Base-by-base conservation (phyloP, 345 rosid species). In the Eucalyptus regnans region DNA sequence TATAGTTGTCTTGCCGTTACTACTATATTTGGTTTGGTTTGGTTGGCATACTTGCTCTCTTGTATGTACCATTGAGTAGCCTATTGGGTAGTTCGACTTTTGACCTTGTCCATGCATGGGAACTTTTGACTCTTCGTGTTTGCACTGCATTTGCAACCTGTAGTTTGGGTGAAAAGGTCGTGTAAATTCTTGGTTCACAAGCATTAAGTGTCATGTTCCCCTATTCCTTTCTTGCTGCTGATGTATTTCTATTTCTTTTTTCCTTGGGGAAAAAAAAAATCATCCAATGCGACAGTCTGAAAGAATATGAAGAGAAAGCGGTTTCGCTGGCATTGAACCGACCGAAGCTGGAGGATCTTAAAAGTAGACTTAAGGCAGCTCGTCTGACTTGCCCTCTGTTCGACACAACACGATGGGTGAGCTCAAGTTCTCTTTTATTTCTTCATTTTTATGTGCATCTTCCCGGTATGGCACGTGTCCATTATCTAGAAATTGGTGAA, bases 331-430 rank as follows among this genome's bases (percentile, higher is more conserved):
- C 99, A 14, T 76, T 95, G 88, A 92, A 95, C 91, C 92, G 92
- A 71, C 92, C 94, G 51, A 97, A 96, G 92, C 99, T 97, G 44
- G 91, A 92, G 91, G 96, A 95, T 56, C 96, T 98, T 23, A 93
- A 96, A 11, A 91, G 94, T 76, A 96, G 94, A 89, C 92, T 98
- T 51, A 95, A 92, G 90, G 93, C 96, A 49, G 94, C 89, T 88
- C 99, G 99, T 43, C 31, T 96, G 91, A 93, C 95, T 3, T 97
- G 99, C 90, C 99, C 99, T 87, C 93, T 98, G 46, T 98, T 98
- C 27, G 99, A 98, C 93, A 97, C 99, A 33, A 89, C 86, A 37
- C 99, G 99, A 49, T 98, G 99, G 99, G 99, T 98, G 91, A 93
- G 97, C 48, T 41, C 15, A 10, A 41, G 44, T 76, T 88, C 25